Evolutionary conservation across 2,329 filamentous ascomycete species (phyloP), one percentile per base, ranked within the genome.

Genomic region (Penicillium sp.): DNA sequence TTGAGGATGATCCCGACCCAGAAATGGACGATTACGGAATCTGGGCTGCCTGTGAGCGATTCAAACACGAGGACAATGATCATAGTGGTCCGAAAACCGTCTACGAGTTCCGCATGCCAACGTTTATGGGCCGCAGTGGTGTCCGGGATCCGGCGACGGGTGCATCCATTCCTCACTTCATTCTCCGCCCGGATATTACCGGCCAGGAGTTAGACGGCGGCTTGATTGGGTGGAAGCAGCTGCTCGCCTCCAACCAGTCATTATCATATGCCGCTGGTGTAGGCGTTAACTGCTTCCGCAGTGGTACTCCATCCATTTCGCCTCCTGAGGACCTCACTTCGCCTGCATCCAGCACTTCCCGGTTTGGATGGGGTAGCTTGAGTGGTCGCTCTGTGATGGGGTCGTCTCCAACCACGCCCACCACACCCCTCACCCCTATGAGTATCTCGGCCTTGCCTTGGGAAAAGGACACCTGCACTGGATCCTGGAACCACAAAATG

Each of bases 161-260:
- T 27, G 61, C 65, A 19, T 67, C 66, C 1, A 73, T 74, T 39
- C 74, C 76, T 5, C 64, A 64, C 13, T 76, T 78, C 56, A 66
- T 70, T 14, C 70, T 78, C 13, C 67, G 64, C 16, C 75, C 76
- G 9, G 76, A 78, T 61, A 67, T 77, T 27, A 51, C 67, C 1
- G 73, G 74, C 18, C 70, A 71, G 46, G 75, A 78, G 51, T 66
- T 67, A 8, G 75, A 78, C 36, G 76, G 76, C 26, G 76, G 76
- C 8, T 59, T 78, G 43, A 60, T 77, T 41, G 72, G 68, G 38
- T 78, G 76, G 75, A 76, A 72, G 53, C 74, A 78, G 49, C 61
- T 78, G 7, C 66, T 78, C 27, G 65, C 70, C 13, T 69, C 74
- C 18, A 75, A 72, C 35, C 74, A 74, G 59, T 74, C 72, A 46